phyloP scores from a whole-genome alignment of 305 asterid species.

The Rubia balearica region DNA sequence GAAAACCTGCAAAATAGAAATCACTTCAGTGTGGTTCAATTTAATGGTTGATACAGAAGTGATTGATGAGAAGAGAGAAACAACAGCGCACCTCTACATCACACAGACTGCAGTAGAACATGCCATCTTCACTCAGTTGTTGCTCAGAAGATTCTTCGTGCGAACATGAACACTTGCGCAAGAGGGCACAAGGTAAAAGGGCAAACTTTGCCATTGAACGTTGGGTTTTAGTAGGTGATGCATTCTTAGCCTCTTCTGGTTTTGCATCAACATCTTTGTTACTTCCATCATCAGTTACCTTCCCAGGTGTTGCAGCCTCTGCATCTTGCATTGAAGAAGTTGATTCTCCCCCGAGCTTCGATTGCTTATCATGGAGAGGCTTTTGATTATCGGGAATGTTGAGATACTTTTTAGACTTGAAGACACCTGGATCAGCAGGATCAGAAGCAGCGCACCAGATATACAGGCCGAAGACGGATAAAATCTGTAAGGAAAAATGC shows the following conservation, averaged over 20 bases:
- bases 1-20: constrained; percentile 57
- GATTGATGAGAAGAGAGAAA: not conserved
- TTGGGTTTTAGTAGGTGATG: constrained; percentile 22
- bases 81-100: constrained; percentile 73
- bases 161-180: constrained; percentile 36
- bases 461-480: constrained; percentile 68
- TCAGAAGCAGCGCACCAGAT: constrained; percentile 95
- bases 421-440: constrained; percentile 94
- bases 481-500: constrained; percentile 37
- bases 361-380: constrained; percentile 27
- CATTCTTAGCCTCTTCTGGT: constrained; percentile 31
- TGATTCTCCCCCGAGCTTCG: constrained; percentile 59
- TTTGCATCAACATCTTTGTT: constrained; percentile 31
- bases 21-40: constrained; percentile 1
- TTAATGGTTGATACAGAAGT: not conserved
- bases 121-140: constrained; percentile 83
- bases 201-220: constrained; percentile 37
- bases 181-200: constrained; percentile 57
- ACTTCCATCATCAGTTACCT: constrained; percentile 33
- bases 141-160: constrained; percentile 57
- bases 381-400: constrained; percentile 43
- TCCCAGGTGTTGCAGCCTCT: constrained; percentile 35
- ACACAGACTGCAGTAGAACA: constrained; percentile 98
- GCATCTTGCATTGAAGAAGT: constrained; percentile 52
- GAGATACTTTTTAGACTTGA: constrained; percentile 73